Evolutionary conservation across 2,329 filamentous ascomycete genomes (phyloP), one percentile per base, ranked within the genome.

Genomic region (Fusarium anguioides): DNA sequence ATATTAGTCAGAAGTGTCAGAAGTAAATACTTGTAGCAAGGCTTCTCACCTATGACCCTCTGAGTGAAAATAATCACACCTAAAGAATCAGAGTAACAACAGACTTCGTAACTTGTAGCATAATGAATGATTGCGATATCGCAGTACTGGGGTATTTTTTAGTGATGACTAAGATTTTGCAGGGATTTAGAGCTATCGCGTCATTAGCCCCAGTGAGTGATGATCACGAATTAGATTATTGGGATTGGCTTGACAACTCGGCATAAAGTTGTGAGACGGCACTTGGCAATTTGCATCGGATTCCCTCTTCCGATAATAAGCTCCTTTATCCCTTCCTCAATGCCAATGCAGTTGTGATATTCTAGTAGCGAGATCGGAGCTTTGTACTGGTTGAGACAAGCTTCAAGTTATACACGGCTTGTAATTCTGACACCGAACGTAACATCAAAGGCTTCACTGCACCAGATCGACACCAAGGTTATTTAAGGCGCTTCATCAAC

Each of bases 181-280:
- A 60, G 72, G 44, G 48, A 12, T 50, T 50, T 18, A 8, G 33
- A 18, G 37, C 35, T 17, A 70, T 72, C 53, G 64, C 70, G 71
- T 59, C 71, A 73, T 73, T 46, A 51, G 51, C 61, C 56, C 64
- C 66, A 66, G 66, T 69, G 60, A 66, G 66, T 69, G 60, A 73
- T 71, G 68, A 69, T 61, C 61, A 60, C 50, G 41, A 50, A 48
- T 47, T 50, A 39, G 56, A 56, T 33, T 48, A n/a, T 48, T 21
- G 24, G 31, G 64, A 71, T 71, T 72, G 70, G 70, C 62, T 68
- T 36, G 35, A 68, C 45, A 55, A 57, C 58, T 54, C 26, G 29
- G 35, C 27, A 36, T 29, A 41, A n/a, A 23, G 35, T 46, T 46
- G 39, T 8, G 21, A 15, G 11, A 11, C n/a, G 33, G 36, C 35